Evolutionary conservation across 192 early-diverging fungal species (phyloP), one percentile per base, ranked within the genome.

Genomic region (Thamnidium elegans): DNA sequence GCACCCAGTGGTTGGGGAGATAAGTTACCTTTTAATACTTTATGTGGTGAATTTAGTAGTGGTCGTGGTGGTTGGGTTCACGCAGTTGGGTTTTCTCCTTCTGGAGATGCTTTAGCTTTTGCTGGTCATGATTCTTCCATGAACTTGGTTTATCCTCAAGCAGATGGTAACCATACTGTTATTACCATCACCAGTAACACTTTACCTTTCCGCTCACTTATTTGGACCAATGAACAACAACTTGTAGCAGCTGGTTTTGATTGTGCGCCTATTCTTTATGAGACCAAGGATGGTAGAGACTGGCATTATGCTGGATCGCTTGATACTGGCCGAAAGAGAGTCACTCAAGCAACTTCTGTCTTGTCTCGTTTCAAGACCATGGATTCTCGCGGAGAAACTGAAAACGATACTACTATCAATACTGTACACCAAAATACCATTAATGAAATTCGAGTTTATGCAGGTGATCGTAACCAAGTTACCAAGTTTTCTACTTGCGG

Each of bases 401-500:
- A 78, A 39, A 77, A 70, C 45, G 90, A 93, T 65, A 86, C 87
- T n/a, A 88, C 85, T 63, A 65, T 93, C 15, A 84, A 83, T 61
- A 86, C 88, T n/a, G 81, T 84, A 8, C 97, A 99, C 78, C 97
- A 99, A 79, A 99, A 99, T 77, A 96, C 97, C 17, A 97, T 98
- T 71, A 94, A 89, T 64, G 66, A 73, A 15, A 75, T 86, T 13
- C 81, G 86, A 46, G 55, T 80, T 19, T 89, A 80, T 70, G 47
- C 70, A 45, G 85, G 80, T 26, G 44, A 73, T 3, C 77, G 71
- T 23, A 79, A 74, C 3, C 59, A 84, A 58, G 81, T 90, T 21
- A 81, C 83, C n/a, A 72, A 89, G 62, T 91, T 89, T 55, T 88
- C 89, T 0, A 90, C 93, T 44, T 83, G 80, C 48, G 89, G 91